phyloP scores from a whole-genome alignment of 1,139 yeast genomes.

The Pichia sp. region DNA sequence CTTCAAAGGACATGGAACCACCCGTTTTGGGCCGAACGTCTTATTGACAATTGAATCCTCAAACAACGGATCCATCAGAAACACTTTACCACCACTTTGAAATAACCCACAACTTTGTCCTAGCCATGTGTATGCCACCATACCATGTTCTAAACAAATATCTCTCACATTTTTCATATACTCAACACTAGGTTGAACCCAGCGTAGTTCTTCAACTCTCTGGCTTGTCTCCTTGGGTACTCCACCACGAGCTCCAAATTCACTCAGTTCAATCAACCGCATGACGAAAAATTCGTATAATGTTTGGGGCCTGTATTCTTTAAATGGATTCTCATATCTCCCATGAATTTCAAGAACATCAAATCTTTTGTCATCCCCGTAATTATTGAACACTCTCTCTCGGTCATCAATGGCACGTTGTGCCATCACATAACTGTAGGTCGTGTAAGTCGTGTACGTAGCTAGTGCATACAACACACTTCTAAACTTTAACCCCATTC shows the following conservation, averaged over 20 bases:
- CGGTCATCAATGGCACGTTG: constrained; percentile 53
- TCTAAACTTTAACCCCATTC: constrained; percentile 12
- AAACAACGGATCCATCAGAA: constrained; percentile 82
- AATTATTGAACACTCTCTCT: constrained; percentile 24
- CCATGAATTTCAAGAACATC: constrained; percentile 63
- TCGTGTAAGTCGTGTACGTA: constrained; percentile 47
- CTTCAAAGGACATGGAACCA: constrained; percentile 66
- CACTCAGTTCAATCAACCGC: constrained; percentile 65
- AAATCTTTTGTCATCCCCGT: constrained; percentile 33
- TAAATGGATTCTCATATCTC: constrained; percentile 83
- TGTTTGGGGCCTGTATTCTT: constrained; percentile 88
- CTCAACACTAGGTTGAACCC: not conserved
- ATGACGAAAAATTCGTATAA: constrained; percentile 77
- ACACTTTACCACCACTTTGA: constrained; percentile 52
- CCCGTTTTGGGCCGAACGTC: constrained; percentile 74
- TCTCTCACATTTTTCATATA: constrained; percentile 7
- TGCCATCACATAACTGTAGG: constrained; percentile 60
- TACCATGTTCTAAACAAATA: constrained; percentile 10
- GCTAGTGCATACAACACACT: constrained; percentile 43
- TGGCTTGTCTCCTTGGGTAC: constrained; percentile 46
- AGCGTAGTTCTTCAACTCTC: not conserved
- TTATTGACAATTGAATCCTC: constrained; percentile 62
- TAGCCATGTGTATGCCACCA: constrained; percentile 74
- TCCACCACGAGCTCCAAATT: constrained; percentile 59
- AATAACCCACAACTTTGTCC: constrained; percentile 86